phyloP scores from a whole-genome alignment of 371 early-diverging fungal genomes.

The Rhizopus delemar region DNA sequence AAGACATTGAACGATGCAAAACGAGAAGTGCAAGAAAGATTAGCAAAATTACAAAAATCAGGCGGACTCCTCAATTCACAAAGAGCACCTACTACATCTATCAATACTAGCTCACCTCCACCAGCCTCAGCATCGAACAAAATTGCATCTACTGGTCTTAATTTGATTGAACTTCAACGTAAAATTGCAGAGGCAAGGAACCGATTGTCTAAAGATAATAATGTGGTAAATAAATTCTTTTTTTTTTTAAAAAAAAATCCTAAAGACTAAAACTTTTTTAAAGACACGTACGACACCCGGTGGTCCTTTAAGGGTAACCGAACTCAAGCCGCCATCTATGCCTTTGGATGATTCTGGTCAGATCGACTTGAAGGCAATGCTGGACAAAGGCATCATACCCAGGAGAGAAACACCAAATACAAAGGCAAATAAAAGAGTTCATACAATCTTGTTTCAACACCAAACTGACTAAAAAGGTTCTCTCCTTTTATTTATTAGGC shows the following conservation, averaged over 20 bases:
- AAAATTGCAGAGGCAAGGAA: constrained; percentile 57
- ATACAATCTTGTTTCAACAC: background rate
- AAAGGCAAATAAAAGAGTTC: constrained; percentile 33
- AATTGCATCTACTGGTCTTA: constrained; percentile 15
- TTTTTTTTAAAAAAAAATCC: constrained; percentile 5
- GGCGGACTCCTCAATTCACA: constrained; percentile 5
- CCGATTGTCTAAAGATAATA: constrained; percentile 22
- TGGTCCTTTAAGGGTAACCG: constrained; percentile 2
- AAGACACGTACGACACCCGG: constrained; percentile 7
- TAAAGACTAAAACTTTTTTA: background rate
- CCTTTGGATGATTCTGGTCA: constrained; percentile 37
- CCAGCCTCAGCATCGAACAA: constrained; percentile 14
- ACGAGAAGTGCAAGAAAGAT: constrained; percentile 40
- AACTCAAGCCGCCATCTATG: constrained; percentile 27
- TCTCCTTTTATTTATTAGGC: constrained; percentile 28
- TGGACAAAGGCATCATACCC: constrained; percentile 56
- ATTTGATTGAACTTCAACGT: constrained; percentile 46
- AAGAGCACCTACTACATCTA: constrained; percentile 4
- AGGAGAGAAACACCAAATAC: constrained; percentile 53
- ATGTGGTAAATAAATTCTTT: constrained; percentile 14
- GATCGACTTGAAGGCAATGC: constrained; percentile 52
- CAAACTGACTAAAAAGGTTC: background rate
- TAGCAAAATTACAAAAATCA: constrained; percentile 40
- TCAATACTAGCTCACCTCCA: background rate
- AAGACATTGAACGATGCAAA: constrained; percentile 37